Percentiles rank a stretch among this genome's conserved stretches.
Evolutionary conservation across 345 rosid genomes (phyloP).

Genomic region (Aegle marmelos): DNA sequence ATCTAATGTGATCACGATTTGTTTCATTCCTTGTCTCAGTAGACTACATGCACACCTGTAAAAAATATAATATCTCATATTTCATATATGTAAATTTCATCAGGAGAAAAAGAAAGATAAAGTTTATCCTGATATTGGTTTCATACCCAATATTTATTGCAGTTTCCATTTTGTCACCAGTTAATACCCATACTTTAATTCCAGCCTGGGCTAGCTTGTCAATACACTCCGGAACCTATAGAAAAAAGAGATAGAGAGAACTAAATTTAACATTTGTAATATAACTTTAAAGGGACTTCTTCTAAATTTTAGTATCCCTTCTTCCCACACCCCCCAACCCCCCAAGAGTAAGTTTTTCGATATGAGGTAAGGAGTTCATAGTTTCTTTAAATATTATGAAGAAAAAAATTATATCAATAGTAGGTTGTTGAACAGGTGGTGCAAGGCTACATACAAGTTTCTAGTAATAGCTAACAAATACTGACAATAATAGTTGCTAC

Average conservation of each 20-base stretch:
- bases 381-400: neutral
- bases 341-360: neutral
- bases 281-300: neutral
- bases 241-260: constrained; percentile 1
- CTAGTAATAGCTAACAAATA: neutral
- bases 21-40: constrained; percentile 66
- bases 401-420: neutral
- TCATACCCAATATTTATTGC: constrained; percentile 87
- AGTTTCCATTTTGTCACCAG: constrained; percentile 91
- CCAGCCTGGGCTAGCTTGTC: constrained; percentile 75
- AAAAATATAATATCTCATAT: constrained; percentile 7
- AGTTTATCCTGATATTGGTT: neutral
- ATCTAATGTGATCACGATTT: constrained; percentile 64
- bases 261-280: constrained; percentile 5
- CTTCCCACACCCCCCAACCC: no score
- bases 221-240: constrained; percentile 76
- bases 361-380: neutral
- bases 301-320: neutral
- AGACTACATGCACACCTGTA: constrained; percentile 82
- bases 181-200: constrained; percentile 82
- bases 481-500: neutral
- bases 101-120: constrained; percentile 9
- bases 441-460: neutral
- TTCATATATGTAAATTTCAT: constrained; percentile 9
- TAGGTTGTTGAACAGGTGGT: neutral